Base-by-base conservation (phyloP, 441 rosid species). In the Populus hybrid region DNA sequence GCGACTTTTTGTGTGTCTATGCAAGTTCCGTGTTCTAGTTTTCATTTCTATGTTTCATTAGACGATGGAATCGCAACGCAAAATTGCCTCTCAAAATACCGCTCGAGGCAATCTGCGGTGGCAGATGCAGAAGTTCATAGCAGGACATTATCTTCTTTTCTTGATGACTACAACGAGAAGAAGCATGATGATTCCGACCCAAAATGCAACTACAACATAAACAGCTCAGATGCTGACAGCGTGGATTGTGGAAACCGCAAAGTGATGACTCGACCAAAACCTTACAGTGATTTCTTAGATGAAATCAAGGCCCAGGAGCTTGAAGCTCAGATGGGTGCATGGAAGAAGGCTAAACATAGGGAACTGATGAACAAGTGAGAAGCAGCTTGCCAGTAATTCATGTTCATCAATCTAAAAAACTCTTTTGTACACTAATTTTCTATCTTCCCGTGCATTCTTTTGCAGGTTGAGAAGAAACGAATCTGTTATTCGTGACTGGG, bases 341-440 rank as follows among this genome's bases (percentile, higher is more conserved):
- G 38, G 69, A 66, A 66, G 29, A 24, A 28, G 69, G 69, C 69
- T 66, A 28, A 66, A 66, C 31, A 66, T 12, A 24, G 33, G 69
- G 69, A 66, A 21, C 69, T 66, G 69, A 66, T 66, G 69, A 66
- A 2, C 69, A 66, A 66, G 69, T 66, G 33, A 28, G 69, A 66
- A 66, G 7, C 18, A 28, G 18, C 18, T 6, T 66, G 16, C 18
- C 56, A 45, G 5, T 45, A 12, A 38, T 66, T 14, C 1, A 28
- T 21, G 69, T 40, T 66, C 69, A 23, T 29, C 28, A 28, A 29
- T 24, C 31, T 23, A 66, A n/a, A 28, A 29, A 23, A 23, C 31
- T 66, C 12, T 28, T 2, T 66, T 1, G 35, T 28, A 2, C 18
- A 12, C 33, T 29, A 23, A 23, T 26, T 66, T 28, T 14, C 38